Percentiles rank a stretch among this genome's conserved stretches.
Conservation (phyloP, 306 rosid genomes). For the Cajanus cajan region DNA sequence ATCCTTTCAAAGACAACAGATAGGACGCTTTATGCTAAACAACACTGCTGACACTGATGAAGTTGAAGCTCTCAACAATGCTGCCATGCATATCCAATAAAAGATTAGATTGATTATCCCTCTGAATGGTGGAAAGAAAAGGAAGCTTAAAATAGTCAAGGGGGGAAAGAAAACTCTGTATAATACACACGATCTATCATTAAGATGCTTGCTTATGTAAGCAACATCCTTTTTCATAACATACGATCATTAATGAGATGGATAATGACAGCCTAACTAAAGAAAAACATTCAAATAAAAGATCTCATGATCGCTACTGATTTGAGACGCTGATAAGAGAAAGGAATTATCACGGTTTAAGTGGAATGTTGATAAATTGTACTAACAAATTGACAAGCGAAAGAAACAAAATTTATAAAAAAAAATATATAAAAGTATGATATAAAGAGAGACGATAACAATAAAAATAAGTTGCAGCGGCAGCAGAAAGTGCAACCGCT, state of each 20-base stretch:
- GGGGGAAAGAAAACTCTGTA: not conserved
- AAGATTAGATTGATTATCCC: not conserved
- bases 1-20: not conserved
- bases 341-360: slow-evolving; percentile 51
- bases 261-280: not conserved
- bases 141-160: not conserved
- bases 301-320: slow-evolving; percentile 1
- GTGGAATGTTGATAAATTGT: slow-evolving; percentile 53
- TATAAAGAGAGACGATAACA: slow-evolving; percentile 44
- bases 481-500: slow-evolving; percentile 48
- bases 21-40: not conserved
- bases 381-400: slow-evolving; percentile 50
- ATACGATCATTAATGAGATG: not conserved
- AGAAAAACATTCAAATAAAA: slow-evolving; percentile 10
- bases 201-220: not conserved
- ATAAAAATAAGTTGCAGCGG: slow-evolving; percentile 45
- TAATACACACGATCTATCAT: not conserved
- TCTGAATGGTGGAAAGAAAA: not conserved
- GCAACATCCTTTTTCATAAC: not conserved
- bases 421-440: slow-evolving; percentile 33
- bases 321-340: slow-evolving; percentile 1
- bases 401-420: slow-evolving; percentile 35
- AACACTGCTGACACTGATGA: not conserved
- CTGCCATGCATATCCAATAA: slow-evolving; percentile 15
- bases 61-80: not conserved